phyloP scores from a whole-genome alignment of 1,284 basidiomycete species.

The Cutaneotrichosporon mucoides region DNA sequence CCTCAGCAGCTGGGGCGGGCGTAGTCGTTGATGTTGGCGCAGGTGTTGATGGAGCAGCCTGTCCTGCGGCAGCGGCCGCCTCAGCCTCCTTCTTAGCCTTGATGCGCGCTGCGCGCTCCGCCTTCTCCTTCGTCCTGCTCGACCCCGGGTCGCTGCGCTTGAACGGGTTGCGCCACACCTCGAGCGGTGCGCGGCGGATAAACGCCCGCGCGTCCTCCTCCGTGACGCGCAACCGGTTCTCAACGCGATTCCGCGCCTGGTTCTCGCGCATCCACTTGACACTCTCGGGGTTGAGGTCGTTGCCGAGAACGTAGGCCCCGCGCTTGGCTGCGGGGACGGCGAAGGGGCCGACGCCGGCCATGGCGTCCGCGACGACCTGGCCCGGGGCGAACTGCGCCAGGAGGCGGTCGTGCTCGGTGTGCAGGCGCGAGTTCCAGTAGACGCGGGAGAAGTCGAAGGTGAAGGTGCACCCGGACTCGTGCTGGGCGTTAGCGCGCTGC shows the following conservation, averaged over 20 bases:
- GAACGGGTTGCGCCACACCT: conserved; percentile 63
- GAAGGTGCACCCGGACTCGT: conserved; percentile 79
- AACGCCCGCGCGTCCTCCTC: conserved; percentile 83
- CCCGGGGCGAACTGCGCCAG: conserved; percentile 64
- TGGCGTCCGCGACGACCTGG: conserved; percentile 82
- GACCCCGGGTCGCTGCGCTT: conserved; percentile 39
- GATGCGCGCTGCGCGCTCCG: conserved; percentile 22
- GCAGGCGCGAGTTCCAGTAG: conserved; percentile 96
- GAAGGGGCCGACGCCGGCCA: conserved; percentile 97
- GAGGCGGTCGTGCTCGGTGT: conserved; percentile 84
- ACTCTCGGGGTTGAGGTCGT: conserved; percentile 90
- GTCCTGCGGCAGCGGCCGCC: background rate
- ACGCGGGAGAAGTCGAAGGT: conserved; percentile 92
- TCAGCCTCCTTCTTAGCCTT: conserved; percentile 2
- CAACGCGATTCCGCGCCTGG: conserved; percentile 67
- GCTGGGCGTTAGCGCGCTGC: conserved; percentile 54
- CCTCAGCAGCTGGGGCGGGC: background rate
- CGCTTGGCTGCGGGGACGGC: conserved; percentile 88
- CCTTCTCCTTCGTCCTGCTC: conserved; percentile 24
- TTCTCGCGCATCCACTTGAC: conserved; percentile 74
- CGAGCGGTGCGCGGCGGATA: conserved; percentile 60
- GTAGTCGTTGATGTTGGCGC: background rate
- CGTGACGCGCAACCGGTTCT: conserved; percentile 61
- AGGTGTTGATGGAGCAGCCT: background rate
- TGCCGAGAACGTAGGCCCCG: conserved; percentile 81